Evolutionary conservation across 257 asterid genomes (phyloP).

Genomic region (Petrea volubilis): DNA sequence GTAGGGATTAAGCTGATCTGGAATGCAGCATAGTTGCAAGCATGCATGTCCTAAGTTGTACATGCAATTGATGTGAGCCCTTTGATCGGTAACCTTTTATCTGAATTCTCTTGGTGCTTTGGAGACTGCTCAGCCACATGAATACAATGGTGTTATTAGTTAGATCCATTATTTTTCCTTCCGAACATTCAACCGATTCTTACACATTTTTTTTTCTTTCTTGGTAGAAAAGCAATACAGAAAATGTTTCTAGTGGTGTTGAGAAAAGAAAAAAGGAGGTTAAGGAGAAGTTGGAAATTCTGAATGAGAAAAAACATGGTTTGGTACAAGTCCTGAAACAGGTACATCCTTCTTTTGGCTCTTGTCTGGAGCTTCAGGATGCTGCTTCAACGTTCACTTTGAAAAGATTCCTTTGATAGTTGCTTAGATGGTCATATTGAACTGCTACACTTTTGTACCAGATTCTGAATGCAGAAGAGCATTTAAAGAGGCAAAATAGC

Average conservation of each 20-base stretch:
- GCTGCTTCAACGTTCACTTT: not conserved
- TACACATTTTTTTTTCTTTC: constrained; percentile 12
- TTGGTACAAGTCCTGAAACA: constrained; percentile 89
- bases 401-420: not conserved
- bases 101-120: not conserved
- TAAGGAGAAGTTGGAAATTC: constrained; percentile 64
- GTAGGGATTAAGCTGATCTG: not conserved
- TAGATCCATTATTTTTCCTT: not conserved
- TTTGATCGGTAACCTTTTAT: constrained; percentile 1
- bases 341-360: constrained; percentile 35
- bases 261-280: constrained; percentile 72
- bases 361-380: constrained; percentile 5
- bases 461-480: constrained; percentile 91
- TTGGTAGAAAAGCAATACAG: constrained; percentile 51
- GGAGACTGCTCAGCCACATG: not conserved
- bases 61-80: not conserved
- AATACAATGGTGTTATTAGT: not conserved
- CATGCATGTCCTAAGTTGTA: not conserved
- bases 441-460: constrained; percentile 35
- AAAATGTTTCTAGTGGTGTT: constrained; percentile 43
- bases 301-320: constrained; percentile 77
- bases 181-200: not conserved
- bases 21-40: no score
- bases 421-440: not conserved
- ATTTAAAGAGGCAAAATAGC: constrained; percentile 60